Percentiles rank a stretch among this genome's conserved stretches.
Evolutionary conservation across 148 eudicot genomes (phyloP).

Genomic region (Cornus kousa): DNA sequence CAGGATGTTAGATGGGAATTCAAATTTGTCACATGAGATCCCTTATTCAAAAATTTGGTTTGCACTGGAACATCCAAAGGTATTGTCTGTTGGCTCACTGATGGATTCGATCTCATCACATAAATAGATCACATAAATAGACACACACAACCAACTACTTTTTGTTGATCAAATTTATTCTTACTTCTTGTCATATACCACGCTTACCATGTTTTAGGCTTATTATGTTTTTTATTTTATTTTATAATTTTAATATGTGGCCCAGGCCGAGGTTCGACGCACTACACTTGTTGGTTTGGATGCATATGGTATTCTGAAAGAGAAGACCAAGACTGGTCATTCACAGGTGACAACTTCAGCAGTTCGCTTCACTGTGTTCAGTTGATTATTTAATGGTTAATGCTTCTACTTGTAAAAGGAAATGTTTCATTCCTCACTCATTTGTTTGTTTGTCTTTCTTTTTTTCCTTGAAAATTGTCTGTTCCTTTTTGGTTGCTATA

Average conservation of each 20-base stretch:
- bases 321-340: slow-evolving; percentile 36
- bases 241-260: neutral
- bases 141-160: neutral
- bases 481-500: neutral
- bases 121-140: neutral
- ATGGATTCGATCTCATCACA: neutral
- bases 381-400: no score
- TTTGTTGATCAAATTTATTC: neutral
- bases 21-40: slow-evolving; percentile 37
- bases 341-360: slow-evolving; percentile 36
- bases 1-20: slow-evolving; percentile 60
- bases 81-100: slow-evolving; percentile 20
- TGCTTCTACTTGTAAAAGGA: neutral
- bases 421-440: no score
- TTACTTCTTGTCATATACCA: neutral
- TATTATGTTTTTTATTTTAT: neutral
- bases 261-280: slow-evolving; percentile 70
- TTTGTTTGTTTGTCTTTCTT: no score
- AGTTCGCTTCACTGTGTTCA: neutral
- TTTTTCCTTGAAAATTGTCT: neutral
- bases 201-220: neutral
- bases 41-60: slow-evolving; percentile 73
- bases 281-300: slow-evolving; percentile 55
- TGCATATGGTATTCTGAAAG: slow-evolving; percentile 39
- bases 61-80: slow-evolving; percentile 89